These are phyloP conservation scores for Trichosporon coremiiforme DNA, from an alignment of 1,284 basidiomycete species.

Conservation along the genomic window DNA sequence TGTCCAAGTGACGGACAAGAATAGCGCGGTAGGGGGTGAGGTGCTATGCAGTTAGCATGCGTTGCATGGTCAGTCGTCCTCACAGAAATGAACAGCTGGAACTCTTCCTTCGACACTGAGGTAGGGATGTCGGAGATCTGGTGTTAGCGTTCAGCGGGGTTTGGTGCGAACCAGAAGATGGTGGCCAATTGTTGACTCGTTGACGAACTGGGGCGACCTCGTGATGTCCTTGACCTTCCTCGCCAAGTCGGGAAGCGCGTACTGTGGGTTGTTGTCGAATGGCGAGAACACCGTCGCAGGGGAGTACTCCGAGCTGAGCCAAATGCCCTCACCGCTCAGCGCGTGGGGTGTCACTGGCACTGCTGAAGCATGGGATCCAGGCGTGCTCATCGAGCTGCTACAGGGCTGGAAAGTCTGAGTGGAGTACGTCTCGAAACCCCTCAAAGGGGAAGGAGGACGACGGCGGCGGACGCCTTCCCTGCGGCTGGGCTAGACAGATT, in stretches of 20 bases:
- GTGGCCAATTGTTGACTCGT: conserved; percentile 29
- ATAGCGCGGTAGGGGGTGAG: conserved; percentile 13
- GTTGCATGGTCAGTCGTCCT: neutral
- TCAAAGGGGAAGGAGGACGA: neutral
- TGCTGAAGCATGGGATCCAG: neutral
- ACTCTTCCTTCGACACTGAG: conserved; percentile 28
- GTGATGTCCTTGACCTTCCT: neutral
- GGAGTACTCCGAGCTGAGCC: neutral
- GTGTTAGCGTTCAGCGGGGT: neutral
- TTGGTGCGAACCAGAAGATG: conserved; percentile 39
- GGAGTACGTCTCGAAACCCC: neutral
- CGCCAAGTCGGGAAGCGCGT: neutral
- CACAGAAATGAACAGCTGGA: conserved; percentile 39
- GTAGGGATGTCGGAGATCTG: conserved; percentile 40
- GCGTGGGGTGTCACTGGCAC: neutral
- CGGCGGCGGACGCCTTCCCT: neutral
- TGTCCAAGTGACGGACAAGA: neutral
- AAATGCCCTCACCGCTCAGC: neutral
- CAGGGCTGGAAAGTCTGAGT: neutral
- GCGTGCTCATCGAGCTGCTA: neutral
- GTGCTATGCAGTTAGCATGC: neutral
- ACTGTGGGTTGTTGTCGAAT: neutral
- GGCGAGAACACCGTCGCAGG: neutral
- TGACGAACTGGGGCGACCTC: neutral
- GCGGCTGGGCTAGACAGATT: neutral